phyloP scores from a whole-genome alignment of 1,139 yeast genomes.

The Candida sp. region DNA sequence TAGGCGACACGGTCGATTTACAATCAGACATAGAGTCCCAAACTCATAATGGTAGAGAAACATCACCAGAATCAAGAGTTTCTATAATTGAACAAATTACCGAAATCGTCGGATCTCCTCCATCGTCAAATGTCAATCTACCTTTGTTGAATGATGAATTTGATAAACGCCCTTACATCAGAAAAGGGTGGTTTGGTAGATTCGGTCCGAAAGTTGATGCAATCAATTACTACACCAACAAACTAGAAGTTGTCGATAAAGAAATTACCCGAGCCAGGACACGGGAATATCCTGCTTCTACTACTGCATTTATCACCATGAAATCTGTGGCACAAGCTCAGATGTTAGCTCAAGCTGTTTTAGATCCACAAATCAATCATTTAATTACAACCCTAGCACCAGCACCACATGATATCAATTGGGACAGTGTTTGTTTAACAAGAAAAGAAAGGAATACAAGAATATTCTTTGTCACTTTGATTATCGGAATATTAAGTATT shows the following conservation, averaged over 20 bases:
- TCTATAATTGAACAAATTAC: slow-evolving; percentile 18
- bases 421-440: slow-evolving; percentile 71
- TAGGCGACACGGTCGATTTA: slow-evolving; percentile 27
- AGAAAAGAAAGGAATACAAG: slow-evolving; percentile 54
- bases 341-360: slow-evolving; percentile 84
- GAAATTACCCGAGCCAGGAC: slow-evolving; percentile 54
- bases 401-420: slow-evolving; percentile 81
- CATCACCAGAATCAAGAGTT: slow-evolving; percentile 6
- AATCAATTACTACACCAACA: slow-evolving; percentile 55
- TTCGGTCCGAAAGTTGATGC: slow-evolving; percentile 63
- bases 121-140: slow-evolving; percentile 6
- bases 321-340: slow-evolving; percentile 84
- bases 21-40: slow-evolving; percentile 4
- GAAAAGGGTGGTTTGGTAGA: slow-evolving; percentile 48
- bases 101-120: slow-evolving; percentile 6
- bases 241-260: slow-evolving; percentile 55
- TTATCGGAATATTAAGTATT: slow-evolving; percentile 62
- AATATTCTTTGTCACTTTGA: slow-evolving; percentile 58
- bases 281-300: slow-evolving; percentile 60
- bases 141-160: slow-evolving; percentile 28
- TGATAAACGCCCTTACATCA: slow-evolving; percentile 47
- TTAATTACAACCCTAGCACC: slow-evolving; percentile 78
- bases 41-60: not conserved
- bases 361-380: slow-evolving; percentile 75
- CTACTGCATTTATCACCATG: slow-evolving; percentile 79